Evolutionary conservation across 495 filamentous ascomycete genomes (phyloP).

Genomic region (Annulohypoxylon stygium): DNA sequence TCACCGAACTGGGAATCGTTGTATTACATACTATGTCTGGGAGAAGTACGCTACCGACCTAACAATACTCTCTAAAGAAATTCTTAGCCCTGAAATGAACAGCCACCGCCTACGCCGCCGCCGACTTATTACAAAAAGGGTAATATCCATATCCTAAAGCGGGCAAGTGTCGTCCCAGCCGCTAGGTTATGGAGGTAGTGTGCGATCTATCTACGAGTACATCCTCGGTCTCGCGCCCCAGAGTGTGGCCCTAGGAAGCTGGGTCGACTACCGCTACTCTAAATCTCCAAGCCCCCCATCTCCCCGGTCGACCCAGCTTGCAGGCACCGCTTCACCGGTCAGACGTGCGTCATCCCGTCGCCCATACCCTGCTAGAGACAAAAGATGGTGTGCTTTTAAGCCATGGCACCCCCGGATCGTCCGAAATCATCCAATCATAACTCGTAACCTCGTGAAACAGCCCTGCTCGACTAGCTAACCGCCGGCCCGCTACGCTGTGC

Average conservation of each 20-base stretch:
- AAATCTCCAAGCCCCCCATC: slow-evolving; percentile 27
- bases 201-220: slow-evolving; percentile 48
- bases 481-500: slow-evolving; percentile 44
- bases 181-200: slow-evolving; percentile 30
- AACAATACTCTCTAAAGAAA: slow-evolving; percentile 44
- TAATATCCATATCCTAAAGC: slow-evolving; percentile 52
- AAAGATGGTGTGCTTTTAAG: slow-evolving; percentile 54
- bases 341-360: slow-evolving; percentile 46
- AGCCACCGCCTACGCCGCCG: slow-evolving; percentile 35
- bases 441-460: slow-evolving; percentile 58
- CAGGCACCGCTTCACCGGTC: slow-evolving; percentile 44
- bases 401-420: slow-evolving; percentile 46
- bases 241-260: slow-evolving; percentile 49
- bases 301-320: slow-evolving; percentile 38
- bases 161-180: slow-evolving; percentile 47
- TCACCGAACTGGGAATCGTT: slow-evolving; percentile 46
- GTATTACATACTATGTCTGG: slow-evolving; percentile 46
- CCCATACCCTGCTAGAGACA: slow-evolving; percentile 45
- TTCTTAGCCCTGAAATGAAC: slow-evolving; percentile 34
- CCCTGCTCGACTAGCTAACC: slow-evolving; percentile 43
- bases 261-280: slow-evolving; percentile 22
- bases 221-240: slow-evolving; percentile 38
- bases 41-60: slow-evolving; percentile 41
- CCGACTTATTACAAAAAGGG: slow-evolving; percentile 51
- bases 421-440: slow-evolving; percentile 60